A percentile compares a stretch with the other conserved stretches of the same genome.
These are phyloP conservation scores for Patellifolia procumbens DNA, from an alignment of 179 eudicot genomes.

Conservation along the genomic window DNA sequence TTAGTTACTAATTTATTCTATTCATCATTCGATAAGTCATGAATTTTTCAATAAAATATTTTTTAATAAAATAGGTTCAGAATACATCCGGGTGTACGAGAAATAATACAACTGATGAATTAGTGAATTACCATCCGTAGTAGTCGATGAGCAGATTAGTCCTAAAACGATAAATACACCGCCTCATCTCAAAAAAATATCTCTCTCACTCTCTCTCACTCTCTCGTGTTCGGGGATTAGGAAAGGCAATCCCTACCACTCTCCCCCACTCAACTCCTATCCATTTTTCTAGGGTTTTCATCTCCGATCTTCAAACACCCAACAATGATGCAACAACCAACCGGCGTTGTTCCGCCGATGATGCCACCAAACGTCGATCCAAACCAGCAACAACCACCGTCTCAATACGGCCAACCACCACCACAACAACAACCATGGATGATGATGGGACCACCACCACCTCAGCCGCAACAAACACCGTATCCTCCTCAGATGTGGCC, in stretches of 20 bases:
- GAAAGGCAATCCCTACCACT: constrained; percentile 5
- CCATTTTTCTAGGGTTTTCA: constrained; percentile 10
- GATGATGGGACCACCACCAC: constrained; percentile 45
- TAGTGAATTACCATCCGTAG: too few relatives aligned
- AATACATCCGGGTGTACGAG: too few relatives aligned
- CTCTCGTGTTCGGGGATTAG: background rate
- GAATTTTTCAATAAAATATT: too few relatives aligned
- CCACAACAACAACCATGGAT: constrained; percentile 80
- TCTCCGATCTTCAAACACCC: background rate
- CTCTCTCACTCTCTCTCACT: background rate
- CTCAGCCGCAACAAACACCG: constrained; percentile 45
- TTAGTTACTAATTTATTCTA: too few relatives aligned
- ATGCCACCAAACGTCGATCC: constrained; percentile 35
- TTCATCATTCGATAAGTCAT: too few relatives aligned
- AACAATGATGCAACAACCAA: constrained; percentile 49
- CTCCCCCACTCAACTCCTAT: background rate
- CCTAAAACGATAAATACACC: constrained; percentile 7
- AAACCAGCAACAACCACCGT: constrained; percentile 40
- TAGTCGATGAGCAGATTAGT: too few relatives aligned
- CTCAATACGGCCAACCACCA: constrained; percentile 72
- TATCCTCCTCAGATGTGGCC: constrained; percentile 47
- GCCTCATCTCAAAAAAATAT: background rate
- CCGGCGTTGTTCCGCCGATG: constrained; percentile 37
- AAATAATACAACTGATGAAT: too few relatives aligned
- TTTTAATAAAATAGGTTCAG: too few relatives aligned